Evolutionary conservation across 2,329 filamentous ascomycete genomes (phyloP), one percentile per base, ranked within the genome.

Genomic region (Beauveria scarabaeidicola): DNA sequence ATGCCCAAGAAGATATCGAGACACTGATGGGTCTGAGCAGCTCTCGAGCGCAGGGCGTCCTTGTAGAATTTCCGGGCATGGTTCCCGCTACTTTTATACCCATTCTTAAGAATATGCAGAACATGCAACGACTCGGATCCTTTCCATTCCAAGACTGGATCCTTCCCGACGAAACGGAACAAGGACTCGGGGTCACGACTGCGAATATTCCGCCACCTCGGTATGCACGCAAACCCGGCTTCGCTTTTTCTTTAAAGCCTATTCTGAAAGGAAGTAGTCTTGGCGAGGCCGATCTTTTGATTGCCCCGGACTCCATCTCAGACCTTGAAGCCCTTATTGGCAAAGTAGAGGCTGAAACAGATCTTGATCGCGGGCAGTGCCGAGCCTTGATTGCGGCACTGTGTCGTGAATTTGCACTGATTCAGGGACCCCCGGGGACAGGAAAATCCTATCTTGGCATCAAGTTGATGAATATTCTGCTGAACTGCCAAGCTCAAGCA

Each of bases 401-500:
- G 0, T 77, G 73, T 0, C 74, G 77, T 0, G 75, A 77, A 36
- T 71, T 87, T 19, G 79, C 83, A 1, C 74, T 88, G 2, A 85
- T 88, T 10, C 85, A 90, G 72, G 87, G 86, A 0, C 86, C 86
- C 0, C 86, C 86, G 0, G 86, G 87, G 0, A 89, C 86, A 0
- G 86, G 87, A 0, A 89, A 90, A 66, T 81, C 77, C 1, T 88
- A 80, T 63, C 75, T 81, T 0, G 85, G 85, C 1, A 76, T 83
- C 1, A 75, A 80, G 40, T 66, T 88, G 6, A 77, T 86, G 59
- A 78, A 79, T 59, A 74, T 77, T 0, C 66, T 86, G 4, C 66
- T 86, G 3, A 66, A 66, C 5, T 76, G 77, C 58, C 75, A 74
- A 54, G n/a, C 47, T 0, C 61, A 64, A 8, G 73, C 75, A 0